Percentiles rank a stretch among this genome's conserved stretches.
phyloP scores from a whole-genome alignment of 345 rosid species.

The Xanthoceras sorbifolium region DNA sequence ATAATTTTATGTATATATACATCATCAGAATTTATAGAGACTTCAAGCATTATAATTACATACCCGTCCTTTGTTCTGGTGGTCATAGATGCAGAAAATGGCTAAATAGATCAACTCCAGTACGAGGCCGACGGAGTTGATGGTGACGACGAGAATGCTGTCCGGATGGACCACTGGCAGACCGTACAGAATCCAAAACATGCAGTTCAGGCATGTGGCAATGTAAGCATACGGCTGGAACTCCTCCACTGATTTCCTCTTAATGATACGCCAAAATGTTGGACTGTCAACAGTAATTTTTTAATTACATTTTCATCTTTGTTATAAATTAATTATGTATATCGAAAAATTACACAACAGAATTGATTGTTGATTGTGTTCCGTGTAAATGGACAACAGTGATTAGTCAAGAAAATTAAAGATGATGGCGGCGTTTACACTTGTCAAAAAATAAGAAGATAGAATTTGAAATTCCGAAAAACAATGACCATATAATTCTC shows the following conservation, averaged over 20 bases:
- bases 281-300: slow-evolving; percentile 32
- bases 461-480: too few species aligned
- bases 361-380: too few species aligned
- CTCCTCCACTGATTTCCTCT: slow-evolving; percentile 45
- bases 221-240: slow-evolving; percentile 46
- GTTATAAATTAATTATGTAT: too few species aligned
- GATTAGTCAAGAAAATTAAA: too few species aligned
- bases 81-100: slow-evolving; percentile 23
- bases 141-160: slow-evolving; percentile 45
- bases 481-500: too few species aligned
- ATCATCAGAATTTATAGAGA: too few species aligned
- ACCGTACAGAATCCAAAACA: slow-evolving; percentile 45
- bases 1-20: too few species aligned
- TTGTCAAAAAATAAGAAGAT: too few species aligned
- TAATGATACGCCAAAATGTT: slow-evolving; percentile 36
- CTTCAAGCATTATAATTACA: not conserved
- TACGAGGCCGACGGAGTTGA: slow-evolving; percentile 37
- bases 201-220: slow-evolving; percentile 40
- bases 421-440: too few species aligned
- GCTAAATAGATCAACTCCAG: slow-evolving; percentile 35
- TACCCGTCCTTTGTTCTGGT: slow-evolving; percentile 3
- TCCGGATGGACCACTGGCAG: slow-evolving; percentile 44
- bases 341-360: not conserved
- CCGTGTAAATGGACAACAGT: too few species aligned
- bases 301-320: too few species aligned